A percentile compares a stretch with the other conserved stretches of the same genome.
Conservation (phyloP, 2,329 filamentous ascomycete species). For the Neophaeococcomyces aloes region DNA sequence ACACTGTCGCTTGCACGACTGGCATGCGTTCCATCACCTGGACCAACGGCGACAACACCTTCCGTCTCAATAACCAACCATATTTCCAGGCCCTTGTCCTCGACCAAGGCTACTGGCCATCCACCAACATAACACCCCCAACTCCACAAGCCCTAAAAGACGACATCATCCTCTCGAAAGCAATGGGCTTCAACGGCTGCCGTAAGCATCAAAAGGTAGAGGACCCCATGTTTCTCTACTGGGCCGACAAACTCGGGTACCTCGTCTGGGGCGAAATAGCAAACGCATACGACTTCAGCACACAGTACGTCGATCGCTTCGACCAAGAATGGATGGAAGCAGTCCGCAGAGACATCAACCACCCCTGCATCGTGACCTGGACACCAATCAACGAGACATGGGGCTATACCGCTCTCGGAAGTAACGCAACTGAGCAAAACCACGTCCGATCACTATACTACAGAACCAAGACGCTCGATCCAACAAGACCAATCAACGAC, state of each 20-base stretch:
- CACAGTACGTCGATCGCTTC: conserved; percentile 50
- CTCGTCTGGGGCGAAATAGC: conserved; percentile 64
- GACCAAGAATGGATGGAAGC: conserved; percentile 55
- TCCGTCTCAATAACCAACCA: conserved; percentile 58
- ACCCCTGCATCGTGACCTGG: conserved; percentile 55
- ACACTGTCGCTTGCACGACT: conserved; percentile 49
- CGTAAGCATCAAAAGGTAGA: conserved; percentile 64
- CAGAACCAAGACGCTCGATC: conserved; percentile 54
- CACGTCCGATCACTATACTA: conserved; percentile 56
- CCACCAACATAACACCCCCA: conserved; percentile 56
- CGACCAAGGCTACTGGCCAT: conserved; percentile 63
- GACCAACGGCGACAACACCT: conserved; percentile 47
- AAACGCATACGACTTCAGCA: conserved; percentile 54
- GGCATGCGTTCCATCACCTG: conserved; percentile 53
- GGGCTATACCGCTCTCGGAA: conserved; percentile 51
- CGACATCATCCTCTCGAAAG: conserved; percentile 54
- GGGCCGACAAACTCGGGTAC: conserved; percentile 55
- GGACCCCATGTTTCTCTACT: conserved; percentile 55
- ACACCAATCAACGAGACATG: conserved; percentile 56
- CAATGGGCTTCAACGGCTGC: conserved; percentile 58
- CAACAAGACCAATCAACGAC: conserved; percentile 56
- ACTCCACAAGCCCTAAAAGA: conserved; percentile 57
- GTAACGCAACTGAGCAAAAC: conserved; percentile 49
- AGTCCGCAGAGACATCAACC: conserved; percentile 55
- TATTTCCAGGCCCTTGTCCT: conserved; percentile 58